Evolutionary conservation across 1,139 yeast genomes (phyloP).

Genomic region (Starmera stellimalicola): DNA sequence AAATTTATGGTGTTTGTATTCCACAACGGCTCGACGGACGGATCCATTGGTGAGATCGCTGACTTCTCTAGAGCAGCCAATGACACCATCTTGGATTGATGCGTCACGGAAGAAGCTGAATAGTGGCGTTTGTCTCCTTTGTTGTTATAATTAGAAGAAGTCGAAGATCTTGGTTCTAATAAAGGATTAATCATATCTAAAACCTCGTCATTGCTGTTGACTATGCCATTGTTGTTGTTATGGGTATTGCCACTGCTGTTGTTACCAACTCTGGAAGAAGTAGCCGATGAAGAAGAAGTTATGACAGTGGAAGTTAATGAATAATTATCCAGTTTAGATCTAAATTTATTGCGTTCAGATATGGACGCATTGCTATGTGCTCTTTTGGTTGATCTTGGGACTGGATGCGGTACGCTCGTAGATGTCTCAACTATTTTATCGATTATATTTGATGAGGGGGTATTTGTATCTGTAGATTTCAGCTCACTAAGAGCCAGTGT

Average conservation of each 20-base stretch:
- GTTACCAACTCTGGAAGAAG: too few relatives aligned
- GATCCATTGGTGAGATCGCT: slow-evolving; percentile 13
- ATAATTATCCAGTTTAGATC: slow-evolving; percentile 14
- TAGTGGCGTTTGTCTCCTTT: slow-evolving; percentile 4
- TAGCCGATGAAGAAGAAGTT: too few relatives aligned
- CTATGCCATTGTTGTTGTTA: neutral
- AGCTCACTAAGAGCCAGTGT: too few relatives aligned
- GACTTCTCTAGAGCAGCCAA: slow-evolving; percentile 1
- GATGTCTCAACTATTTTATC: too few relatives aligned
- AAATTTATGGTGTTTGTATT: slow-evolving; percentile 6
- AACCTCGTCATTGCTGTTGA: slow-evolving; percentile 1
- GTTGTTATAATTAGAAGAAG: neutral
- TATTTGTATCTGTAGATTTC: too few relatives aligned
- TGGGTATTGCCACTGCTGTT: slow-evolving; percentile 5
- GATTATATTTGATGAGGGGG: too few relatives aligned
- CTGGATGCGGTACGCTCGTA: too few relatives aligned
- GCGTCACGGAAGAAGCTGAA: slow-evolving; percentile 13
- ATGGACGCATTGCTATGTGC: slow-evolving; percentile 13
- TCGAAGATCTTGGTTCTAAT: neutral
- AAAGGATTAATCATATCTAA: slow-evolving; percentile 7
- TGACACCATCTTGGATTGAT: slow-evolving; percentile 1
- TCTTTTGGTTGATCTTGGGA: slow-evolving; percentile 11
- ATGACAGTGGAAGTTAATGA: too few relatives aligned
- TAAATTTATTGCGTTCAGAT: slow-evolving; percentile 16
- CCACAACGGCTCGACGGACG: slow-evolving; percentile 7